Evolutionary conservation across 257 asterid species (phyloP).

Genomic region (Scutellaria minor): DNA sequence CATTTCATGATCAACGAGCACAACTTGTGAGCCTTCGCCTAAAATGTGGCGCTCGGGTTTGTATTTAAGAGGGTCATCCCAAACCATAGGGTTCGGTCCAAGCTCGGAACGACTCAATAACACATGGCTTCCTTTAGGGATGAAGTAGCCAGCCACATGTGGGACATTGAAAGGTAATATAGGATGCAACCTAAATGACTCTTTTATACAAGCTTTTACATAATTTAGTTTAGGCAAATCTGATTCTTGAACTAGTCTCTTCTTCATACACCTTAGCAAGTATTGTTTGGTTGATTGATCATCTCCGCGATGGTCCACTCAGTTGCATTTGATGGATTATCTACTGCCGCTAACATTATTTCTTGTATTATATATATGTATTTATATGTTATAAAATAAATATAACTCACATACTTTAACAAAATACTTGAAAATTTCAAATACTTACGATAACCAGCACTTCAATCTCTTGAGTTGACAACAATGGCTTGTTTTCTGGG

Average conservation of each 20-base stretch:
- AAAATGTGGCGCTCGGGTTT: conserved; percentile 40
- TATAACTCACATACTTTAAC: too few relatives aligned
- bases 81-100: conserved; percentile 45
- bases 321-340: too few relatives aligned
- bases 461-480: too few relatives aligned
- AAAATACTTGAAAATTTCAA: too few relatives aligned
- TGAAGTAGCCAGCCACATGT: conserved; percentile 43
- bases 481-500: too few relatives aligned
- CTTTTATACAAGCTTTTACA: conserved; percentile 39
- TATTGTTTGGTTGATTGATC: conserved; percentile 37
- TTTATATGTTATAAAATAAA: too few relatives aligned
- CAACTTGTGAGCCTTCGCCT: too few relatives aligned
- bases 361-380: too few relatives aligned
- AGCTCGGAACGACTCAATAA: conserved; percentile 39
- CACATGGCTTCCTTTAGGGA: conserved; percentile 46
- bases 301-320: conserved; percentile 45
- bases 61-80: conserved; percentile 37
- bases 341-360: too few relatives aligned
- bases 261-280: conserved; percentile 26
- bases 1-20: too few relatives aligned
- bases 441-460: too few relatives aligned
- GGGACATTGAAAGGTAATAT: conserved; percentile 38
- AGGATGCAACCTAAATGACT: conserved; percentile 43
- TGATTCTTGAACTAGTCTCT: conserved; percentile 42
- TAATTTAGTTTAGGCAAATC: conserved; percentile 41